These are phyloP conservation scores for Ehretia macrophylla DNA, from an alignment of 257 asterid genomes.

Conservation along the genomic window DNA sequence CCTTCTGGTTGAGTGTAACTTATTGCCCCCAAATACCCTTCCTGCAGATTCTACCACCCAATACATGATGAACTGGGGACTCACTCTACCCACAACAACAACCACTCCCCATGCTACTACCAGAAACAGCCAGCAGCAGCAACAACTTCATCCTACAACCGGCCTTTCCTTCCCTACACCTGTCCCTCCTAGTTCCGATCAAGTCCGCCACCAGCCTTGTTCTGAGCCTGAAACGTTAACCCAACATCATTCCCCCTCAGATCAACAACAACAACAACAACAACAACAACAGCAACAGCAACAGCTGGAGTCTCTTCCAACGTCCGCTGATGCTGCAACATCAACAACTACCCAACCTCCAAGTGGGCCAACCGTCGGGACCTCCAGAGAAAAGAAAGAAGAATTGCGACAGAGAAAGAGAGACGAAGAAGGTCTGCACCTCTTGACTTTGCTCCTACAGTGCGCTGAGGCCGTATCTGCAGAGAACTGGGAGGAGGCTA, in stretches of 20 bases:
- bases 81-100: slow-evolving; percentile 11
- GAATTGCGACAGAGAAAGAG: slow-evolving; percentile 56
- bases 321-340: slow-evolving; percentile 14
- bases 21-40: slow-evolving; percentile 13
- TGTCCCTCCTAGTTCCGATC: slow-evolving; percentile 8
- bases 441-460: slow-evolving; percentile 68
- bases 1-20: slow-evolving; percentile 20
- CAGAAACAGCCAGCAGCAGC: slow-evolving; percentile 16
- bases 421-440: slow-evolving; percentile 84
- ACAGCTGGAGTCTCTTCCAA: slow-evolving; percentile 18
- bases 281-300: slow-evolving; percentile 34
- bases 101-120: slow-evolving; percentile 13
- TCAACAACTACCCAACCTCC: slow-evolving; percentile 23
- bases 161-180: slow-evolving; percentile 17
- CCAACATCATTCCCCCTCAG: neutral
- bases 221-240: neutral
- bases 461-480: slow-evolving; percentile 90
- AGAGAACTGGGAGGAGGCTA: slow-evolving; percentile 80
- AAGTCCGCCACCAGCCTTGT: neutral
- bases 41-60: slow-evolving; percentile 23
- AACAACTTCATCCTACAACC: slow-evolving; percentile 10
- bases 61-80: slow-evolving; percentile 28
- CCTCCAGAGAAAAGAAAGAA: slow-evolving; percentile 38
- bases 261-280: slow-evolving; percentile 20
- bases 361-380: slow-evolving; percentile 14